Conservation (phyloP, 2,329 filamentous ascomycete species). For the Zasmidium cellare region DNA sequence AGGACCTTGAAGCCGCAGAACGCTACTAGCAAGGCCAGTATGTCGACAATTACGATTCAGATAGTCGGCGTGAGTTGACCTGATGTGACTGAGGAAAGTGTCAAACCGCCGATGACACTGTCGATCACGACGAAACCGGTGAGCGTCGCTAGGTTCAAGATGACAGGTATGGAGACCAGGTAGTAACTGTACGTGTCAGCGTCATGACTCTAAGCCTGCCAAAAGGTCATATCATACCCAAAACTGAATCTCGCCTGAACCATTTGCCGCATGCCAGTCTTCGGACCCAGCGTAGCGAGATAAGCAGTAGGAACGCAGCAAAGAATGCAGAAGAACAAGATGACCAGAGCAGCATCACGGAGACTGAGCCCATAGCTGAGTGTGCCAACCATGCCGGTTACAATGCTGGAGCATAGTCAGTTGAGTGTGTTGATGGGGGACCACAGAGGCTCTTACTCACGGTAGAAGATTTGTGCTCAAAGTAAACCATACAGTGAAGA, state of each 20-base stretch:
- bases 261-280: slow-evolving; percentile 66
- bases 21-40: slow-evolving; percentile 60
- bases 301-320: slow-evolving; percentile 57
- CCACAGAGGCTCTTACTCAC: slow-evolving; percentile 43
- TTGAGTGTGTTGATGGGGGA: neutral
- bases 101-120: slow-evolving; percentile 60
- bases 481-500: slow-evolving; percentile 64
- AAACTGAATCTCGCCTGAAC: slow-evolving; percentile 65
- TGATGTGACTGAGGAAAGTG: slow-evolving; percentile 55
- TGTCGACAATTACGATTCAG: slow-evolving; percentile 62
- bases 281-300: slow-evolving; percentile 59
- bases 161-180: slow-evolving; percentile 58
- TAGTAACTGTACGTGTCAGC: slow-evolving; percentile 37
- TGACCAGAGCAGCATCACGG: slow-evolving; percentile 58
- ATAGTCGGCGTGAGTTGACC: slow-evolving; percentile 53
- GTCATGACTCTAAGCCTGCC: too few relatives aligned
- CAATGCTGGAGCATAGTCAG: slow-evolving; percentile 45
- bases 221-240: slow-evolving; percentile 43
- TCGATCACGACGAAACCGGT: slow-evolving; percentile 65
- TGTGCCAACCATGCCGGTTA: slow-evolving; percentile 65
- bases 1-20: slow-evolving; percentile 59
- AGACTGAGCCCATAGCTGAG: slow-evolving; percentile 56
- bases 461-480: slow-evolving; percentile 59
- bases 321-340: slow-evolving; percentile 63
- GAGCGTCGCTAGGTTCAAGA: slow-evolving; percentile 64